phyloP scores from a whole-genome alignment of 2,329 filamentous ascomycete genomes.

The Colletotrichum spinosum region DNA sequence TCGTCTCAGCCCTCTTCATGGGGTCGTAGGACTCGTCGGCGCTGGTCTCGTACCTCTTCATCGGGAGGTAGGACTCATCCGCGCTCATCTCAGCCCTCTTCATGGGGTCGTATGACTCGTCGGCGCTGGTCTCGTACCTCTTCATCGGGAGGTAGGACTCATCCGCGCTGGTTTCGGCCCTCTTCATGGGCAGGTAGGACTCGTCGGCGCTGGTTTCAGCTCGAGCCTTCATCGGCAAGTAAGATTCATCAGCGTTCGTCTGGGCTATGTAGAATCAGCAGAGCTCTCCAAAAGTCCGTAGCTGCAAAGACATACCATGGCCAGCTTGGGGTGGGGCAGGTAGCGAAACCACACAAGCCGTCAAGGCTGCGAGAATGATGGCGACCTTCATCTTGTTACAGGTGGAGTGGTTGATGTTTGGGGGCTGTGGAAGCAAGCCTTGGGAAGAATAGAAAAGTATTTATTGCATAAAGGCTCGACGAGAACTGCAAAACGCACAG shows the following conservation, averaged over 20 bases:
- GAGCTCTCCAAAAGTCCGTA: background rate
- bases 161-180: too few relatives aligned
- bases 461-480: too few relatives aligned
- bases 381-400: conserved; percentile 18
- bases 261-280: background rate
- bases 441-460: too few relatives aligned
- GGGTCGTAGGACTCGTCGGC: conserved; percentile 27
- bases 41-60: conserved; percentile 20
- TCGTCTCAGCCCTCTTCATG: conserved; percentile 18
- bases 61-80: conserved; percentile 18
- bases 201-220: conserved; percentile 28
- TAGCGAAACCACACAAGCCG: conserved; percentile 18
- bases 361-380: conserved; percentile 17
- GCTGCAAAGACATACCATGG: conserved; percentile 7
- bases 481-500: too few relatives aligned
- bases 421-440: background rate
- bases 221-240: conserved; percentile 28
- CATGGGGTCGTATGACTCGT: conserved; percentile 30
- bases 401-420: background rate
- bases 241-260: conserved; percentile 30
- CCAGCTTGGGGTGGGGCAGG: conserved; percentile 9
- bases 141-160: too few relatives aligned
- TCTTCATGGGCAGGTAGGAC: conserved; percentile 31
- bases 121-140: conserved; percentile 20
- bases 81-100: conserved; percentile 20